Percentiles rank a stretch among this genome's conserved stretches.
These are phyloP conservation scores for Amphirosellinia nigrospora DNA, from an alignment of 495 filamentous ascomycete genomes.

Conservation along the genomic window DNA sequence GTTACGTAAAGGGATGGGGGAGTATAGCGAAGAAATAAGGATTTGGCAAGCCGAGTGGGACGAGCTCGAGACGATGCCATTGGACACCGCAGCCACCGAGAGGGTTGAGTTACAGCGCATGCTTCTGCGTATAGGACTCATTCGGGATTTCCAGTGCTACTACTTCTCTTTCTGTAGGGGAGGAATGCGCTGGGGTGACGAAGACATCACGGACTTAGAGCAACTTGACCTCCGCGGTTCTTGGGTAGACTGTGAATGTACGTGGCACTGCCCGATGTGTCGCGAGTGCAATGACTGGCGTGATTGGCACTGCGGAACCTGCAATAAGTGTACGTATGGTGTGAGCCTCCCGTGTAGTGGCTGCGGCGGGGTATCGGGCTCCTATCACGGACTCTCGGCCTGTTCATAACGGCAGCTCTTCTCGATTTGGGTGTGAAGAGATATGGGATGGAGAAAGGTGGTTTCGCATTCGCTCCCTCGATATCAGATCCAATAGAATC, in stretches of 20 bases:
- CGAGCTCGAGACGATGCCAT: background rate
- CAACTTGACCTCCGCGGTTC: background rate
- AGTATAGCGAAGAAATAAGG: background rate
- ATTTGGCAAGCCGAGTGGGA: background rate
- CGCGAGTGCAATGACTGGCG: constrained; percentile 5
- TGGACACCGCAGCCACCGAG: background rate
- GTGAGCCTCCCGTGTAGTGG: background rate
- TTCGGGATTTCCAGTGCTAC: background rate
- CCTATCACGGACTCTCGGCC: background rate
- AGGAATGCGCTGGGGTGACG: background rate
- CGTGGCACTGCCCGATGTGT: constrained; percentile 1
- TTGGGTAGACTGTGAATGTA: background rate
- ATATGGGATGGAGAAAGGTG: too few relatives aligned
- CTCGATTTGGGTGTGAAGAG: too few relatives aligned
- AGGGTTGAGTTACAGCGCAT: background rate
- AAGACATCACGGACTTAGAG: background rate
- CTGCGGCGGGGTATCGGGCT: background rate
- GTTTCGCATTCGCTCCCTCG: too few relatives aligned
- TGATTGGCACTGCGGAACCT: background rate
- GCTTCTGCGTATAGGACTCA: constrained; percentile 3
- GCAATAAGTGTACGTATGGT: background rate
- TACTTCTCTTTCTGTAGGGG: constrained; percentile 5
- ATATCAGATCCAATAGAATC: too few relatives aligned
- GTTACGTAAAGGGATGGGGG: background rate
- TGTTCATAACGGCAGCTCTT: too few relatives aligned